Percentiles rank a stretch among this genome's conserved stretches.
Conservation (phyloP, 2,329 filamentous ascomycete species). For the Hirsutella thompsonii region DNA sequence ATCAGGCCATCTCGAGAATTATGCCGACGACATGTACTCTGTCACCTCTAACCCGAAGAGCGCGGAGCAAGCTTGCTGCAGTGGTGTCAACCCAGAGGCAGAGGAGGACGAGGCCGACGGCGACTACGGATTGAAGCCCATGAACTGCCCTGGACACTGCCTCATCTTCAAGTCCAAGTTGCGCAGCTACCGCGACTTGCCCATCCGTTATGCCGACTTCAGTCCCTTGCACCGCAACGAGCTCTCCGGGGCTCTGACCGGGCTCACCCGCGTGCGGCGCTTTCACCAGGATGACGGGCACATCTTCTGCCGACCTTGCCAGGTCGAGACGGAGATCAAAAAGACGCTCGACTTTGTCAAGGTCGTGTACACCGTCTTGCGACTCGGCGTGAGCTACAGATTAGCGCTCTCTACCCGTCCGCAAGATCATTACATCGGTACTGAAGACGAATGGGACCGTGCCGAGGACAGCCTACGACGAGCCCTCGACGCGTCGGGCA, state of each 20-base stretch:
- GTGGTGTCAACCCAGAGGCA: slow-evolving; percentile 14
- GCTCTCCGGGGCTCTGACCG: slow-evolving; percentile 66
- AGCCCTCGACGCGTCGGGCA: slow-evolving; percentile 51
- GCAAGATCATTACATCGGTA: slow-evolving; percentile 64
- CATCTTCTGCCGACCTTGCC: slow-evolving; percentile 71
- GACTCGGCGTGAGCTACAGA: slow-evolving; percentile 55
- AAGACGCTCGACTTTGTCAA: slow-evolving; percentile 63
- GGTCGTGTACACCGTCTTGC: slow-evolving; percentile 57
- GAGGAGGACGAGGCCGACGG: slow-evolving; percentile 44
- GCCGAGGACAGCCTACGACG: slow-evolving; percentile 26
- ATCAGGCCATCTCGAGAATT: slow-evolving; percentile 81
- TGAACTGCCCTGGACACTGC: slow-evolving; percentile 89
- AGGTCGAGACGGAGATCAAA: slow-evolving; percentile 63
- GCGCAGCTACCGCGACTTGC: slow-evolving; percentile 68
- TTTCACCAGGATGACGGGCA: slow-evolving; percentile 90
- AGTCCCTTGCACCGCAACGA: slow-evolving; percentile 81
- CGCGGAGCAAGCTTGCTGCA: slow-evolving; percentile 10
- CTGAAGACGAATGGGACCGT: slow-evolving; percentile 46
- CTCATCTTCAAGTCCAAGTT: slow-evolving; percentile 64
- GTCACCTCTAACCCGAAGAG: slow-evolving; percentile 42
- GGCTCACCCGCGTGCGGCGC: slow-evolving; percentile 69
- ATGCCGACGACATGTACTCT: slow-evolving; percentile 85
- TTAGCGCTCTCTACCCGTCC: slow-evolving; percentile 71
- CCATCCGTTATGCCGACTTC: slow-evolving; percentile 78
- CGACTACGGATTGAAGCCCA: slow-evolving; percentile 77